A percentile compares a stretch with the other conserved stretches of the same genome.
Evolutionary conservation across 2,329 filamentous ascomycete genomes (phyloP).

Genomic region (Xylariaceae sp.): DNA sequence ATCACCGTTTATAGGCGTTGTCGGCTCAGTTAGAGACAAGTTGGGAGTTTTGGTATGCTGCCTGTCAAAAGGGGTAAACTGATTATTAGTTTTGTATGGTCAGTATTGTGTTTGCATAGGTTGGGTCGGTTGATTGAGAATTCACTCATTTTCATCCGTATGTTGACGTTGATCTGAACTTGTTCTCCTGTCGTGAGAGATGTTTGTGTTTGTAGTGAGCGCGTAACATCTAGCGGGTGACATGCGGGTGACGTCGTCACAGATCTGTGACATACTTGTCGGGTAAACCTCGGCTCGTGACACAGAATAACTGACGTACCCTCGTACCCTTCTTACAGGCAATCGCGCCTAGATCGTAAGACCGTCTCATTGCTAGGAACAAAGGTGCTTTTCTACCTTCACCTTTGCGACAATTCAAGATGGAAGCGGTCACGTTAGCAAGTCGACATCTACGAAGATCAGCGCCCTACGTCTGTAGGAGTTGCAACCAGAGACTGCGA

Average conservation of each 20-base stretch:
- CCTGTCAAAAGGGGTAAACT: background rate
- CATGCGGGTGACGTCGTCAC: no score
- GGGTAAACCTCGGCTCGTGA: background rate
- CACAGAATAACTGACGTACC: background rate
- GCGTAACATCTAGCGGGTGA: background rate
- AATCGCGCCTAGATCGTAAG: background rate
- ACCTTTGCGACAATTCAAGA: conserved; percentile 7
- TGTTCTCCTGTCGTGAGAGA: background rate
- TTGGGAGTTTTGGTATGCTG: background rate
- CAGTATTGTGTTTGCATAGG: background rate
- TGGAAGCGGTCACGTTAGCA: conserved; percentile 25
- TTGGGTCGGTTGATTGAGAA: background rate
- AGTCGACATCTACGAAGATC: conserved; percentile 23
- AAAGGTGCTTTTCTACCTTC: conserved; percentile 2
- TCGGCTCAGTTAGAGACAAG: background rate
- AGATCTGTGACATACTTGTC: background rate
- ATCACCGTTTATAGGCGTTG: background rate
- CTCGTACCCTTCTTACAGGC: no score
- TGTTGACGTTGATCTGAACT: no score
- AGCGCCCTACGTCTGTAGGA: conserved; percentile 37
- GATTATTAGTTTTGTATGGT: background rate
- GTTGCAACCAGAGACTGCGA: conserved; percentile 40
- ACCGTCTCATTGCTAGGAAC: background rate
- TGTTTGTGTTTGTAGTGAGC: no score
- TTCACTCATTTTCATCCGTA: background rate